Evolutionary conservation across 2,329 filamentous ascomycete species (phyloP), one percentile per base, ranked within the genome.

Genomic region (Phialocephala subalpina): DNA sequence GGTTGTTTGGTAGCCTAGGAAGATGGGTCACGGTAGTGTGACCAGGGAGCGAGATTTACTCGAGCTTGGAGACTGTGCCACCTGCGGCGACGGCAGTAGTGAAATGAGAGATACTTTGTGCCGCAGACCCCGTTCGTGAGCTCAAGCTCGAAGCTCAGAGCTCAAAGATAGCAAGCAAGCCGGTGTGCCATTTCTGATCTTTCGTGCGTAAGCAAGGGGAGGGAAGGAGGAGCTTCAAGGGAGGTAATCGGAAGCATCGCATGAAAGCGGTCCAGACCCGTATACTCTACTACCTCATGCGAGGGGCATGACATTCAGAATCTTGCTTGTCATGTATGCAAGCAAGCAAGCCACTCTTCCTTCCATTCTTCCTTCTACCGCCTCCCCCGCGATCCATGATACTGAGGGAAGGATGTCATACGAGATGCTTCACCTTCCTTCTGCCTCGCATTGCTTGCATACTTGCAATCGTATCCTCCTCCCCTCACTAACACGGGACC

Each of bases 241-340:
- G 36, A 6, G n/a, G 40, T 40, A 40, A 33, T 33, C 29, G 29
- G 29, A 16, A 16, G 40, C 16, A 42, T 16, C 45, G 45, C 20
- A 49, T 49, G 45, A 49, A 49, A 12, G 18, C 20, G 20, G 20
- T 49, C 20, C 40, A 42, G 40, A 42, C 12, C 22, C 22, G 49
- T 18, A 33, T 53, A 53, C 49, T 53, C 14, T 53, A 53, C 49
- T 25, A 14, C 25, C 49, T 53, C 49, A 53, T 53, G 49, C 49
- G 49, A 27, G 27, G 22, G 25, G 49, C 49, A 53, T 53, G 49
- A 53, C 18, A n/a, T 53, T 29, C 27, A 27, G 49, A 53, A 18
- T 53, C 18, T 49, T 42, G 29, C 29, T 4, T 42, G 12, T 42
- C 8, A 18, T 53, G 49, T 22, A 53, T 53, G 25, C 49, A n/a